These are phyloP conservation scores for Agarophyton chilense DNA, from an alignment of 23 red algal species.

Conservation along the genomic window DNA sequence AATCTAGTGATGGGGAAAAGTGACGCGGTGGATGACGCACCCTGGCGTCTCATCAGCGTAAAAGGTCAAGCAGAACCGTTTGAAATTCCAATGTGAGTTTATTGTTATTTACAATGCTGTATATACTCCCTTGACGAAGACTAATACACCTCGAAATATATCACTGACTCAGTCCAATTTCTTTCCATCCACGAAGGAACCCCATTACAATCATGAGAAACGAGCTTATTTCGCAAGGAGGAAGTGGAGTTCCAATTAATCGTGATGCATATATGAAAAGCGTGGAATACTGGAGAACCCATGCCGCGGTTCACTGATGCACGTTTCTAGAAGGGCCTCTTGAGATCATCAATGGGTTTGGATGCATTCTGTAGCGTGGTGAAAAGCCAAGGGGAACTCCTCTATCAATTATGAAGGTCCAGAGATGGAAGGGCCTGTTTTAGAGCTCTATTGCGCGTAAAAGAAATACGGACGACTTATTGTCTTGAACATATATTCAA, in stretches of 20 bases:
- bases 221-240: constrained; percentile 83
- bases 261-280: constrained; percentile 77
- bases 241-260: constrained; percentile 81
- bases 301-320: constrained; percentile 63
- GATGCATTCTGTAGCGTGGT: no score
- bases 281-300: constrained; percentile 85
- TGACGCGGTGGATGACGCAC: constrained; percentile 36
- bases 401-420: no score
- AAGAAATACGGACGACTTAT: background rate
- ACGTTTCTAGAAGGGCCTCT: no score
- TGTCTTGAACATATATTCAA: background rate
- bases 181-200: background rate
- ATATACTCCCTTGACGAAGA: no score
- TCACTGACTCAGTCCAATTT: background rate
- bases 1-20: constrained; percentile 23
- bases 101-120: no score
- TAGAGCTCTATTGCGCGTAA: no score
- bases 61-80: constrained; percentile 88
- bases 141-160: background rate
- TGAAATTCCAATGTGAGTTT: constrained; percentile 87
- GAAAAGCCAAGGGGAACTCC: no score
- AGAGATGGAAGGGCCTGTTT: no score
- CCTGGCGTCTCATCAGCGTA: constrained; percentile 90
- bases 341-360: no score
- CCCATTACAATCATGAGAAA: constrained; percentile 99